Conservation (phyloP, 2,329 filamentous ascomycete genomes). For the Aaosphaeria pasadenensis region DNA sequence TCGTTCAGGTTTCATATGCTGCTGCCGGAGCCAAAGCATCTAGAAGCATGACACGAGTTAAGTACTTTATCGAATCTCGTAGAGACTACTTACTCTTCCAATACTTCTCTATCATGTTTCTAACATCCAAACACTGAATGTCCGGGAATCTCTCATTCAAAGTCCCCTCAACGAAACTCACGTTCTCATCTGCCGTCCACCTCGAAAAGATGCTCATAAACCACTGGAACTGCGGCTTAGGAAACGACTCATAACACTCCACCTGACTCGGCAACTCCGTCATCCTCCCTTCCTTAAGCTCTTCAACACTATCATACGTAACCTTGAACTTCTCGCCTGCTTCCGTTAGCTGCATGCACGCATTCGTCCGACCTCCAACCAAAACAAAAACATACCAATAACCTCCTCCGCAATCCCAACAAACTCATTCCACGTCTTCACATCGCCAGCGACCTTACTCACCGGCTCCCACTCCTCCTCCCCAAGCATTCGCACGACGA, state of each 20-base stretch:
- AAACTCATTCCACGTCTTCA: constrained; percentile 45
- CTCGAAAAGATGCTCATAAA: neutral
- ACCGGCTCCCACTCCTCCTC: constrained; percentile 34
- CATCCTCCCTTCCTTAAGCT: constrained; percentile 7
- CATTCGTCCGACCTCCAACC: too few relatives aligned
- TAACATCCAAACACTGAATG: neutral
- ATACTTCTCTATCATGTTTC: neutral
- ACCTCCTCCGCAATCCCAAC: constrained; percentile 41
- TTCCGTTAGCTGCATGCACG: too few relatives aligned
- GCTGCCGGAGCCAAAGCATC: too few relatives aligned
- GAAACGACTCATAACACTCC: constrained; percentile 9
- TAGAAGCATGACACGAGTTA: too few relatives aligned
- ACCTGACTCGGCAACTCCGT: constrained; percentile 15
- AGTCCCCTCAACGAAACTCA: neutral
- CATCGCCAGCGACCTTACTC: constrained; percentile 32
- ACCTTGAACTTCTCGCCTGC: constrained; percentile 10
- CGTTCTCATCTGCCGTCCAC: neutral
- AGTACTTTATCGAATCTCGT: too few relatives aligned
- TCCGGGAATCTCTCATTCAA: neutral
- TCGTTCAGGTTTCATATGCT: too few relatives aligned
- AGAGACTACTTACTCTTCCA: neutral
- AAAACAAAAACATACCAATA: neutral
- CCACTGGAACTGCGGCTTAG: constrained; percentile 6
- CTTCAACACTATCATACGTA: constrained; percentile 13
- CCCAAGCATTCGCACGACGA: constrained; percentile 9